Base-by-base conservation (phyloP, 2,329 filamentous ascomycete species). In the Aspergillus ustus region DNA sequence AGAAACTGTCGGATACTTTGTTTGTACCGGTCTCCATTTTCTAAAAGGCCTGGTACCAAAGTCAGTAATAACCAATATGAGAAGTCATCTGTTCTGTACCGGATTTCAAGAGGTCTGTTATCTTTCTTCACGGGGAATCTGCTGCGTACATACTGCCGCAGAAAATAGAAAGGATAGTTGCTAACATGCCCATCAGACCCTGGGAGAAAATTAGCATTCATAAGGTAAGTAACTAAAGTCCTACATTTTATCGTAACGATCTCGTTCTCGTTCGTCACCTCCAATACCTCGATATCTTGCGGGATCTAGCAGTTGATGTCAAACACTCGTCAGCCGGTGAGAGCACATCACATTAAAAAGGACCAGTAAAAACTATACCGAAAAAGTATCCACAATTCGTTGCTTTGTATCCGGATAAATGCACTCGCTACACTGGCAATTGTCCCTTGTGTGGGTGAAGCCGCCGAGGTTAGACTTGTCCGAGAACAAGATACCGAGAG, bases 121-220 rank as follows among this genome's bases (percentile, higher is more conserved):
- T 11, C 34, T 40, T 40, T 40, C 11, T 13, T 40, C 6, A 25
- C 25, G 25, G 25, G 25, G 25, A 25, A 25, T 25, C 25, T 25
- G 25, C 25, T 25, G 4, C 3, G 25, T 25, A 25, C 4, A 25
- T 25, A 13, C 34, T 40, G 34, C 5, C 11, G 25, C 15, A 40
- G 34, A 13, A 40, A 91, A 3, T 82, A 75, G 82, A 85, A 89
- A 1, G 82, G 73, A 72, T 93, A 96, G 25, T 81, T 76, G 75
- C 91, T 93, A 49, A 81, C 72, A 74, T 96, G 93, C 1, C 81
- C 82, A 72, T 91, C 89, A 62, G 84, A 83, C 89, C 89, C 89
- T 91, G 48, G 25, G 46, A 34, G 49, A 59, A 25, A 40, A 45
- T 71, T 20, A 73, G 61, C 50, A 15, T 40, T 8, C 29, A 37